A percentile compares a stretch with the other conserved stretches of the same genome.
phyloP scores from a whole-genome alignment of 2,329 filamentous ascomycete species.

The Botrytis fragariae region DNA sequence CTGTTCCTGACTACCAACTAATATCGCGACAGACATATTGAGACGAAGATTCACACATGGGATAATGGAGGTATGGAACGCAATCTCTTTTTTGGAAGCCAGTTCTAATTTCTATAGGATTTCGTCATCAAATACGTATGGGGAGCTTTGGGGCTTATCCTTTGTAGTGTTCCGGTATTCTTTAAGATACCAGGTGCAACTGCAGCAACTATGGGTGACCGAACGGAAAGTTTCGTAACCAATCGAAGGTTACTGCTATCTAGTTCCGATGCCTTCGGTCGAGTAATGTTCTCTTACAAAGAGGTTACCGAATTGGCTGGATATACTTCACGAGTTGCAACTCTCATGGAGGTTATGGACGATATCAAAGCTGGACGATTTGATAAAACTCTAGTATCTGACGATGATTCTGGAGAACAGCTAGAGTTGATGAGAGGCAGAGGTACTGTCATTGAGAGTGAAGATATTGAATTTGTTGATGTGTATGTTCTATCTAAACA shows the following conservation, averaged over 20 bases:
- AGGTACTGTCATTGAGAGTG: conserved; percentile 77
- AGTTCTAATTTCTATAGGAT: conserved; percentile 48
- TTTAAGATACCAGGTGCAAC: conserved; percentile 77
- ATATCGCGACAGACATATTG: conserved; percentile 63
- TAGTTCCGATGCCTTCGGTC: conserved; percentile 91
- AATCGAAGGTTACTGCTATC: conserved; percentile 89
- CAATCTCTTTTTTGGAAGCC: background rate
- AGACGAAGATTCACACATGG: conserved; percentile 90
- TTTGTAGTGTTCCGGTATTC: conserved; percentile 95
- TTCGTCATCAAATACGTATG: conserved; percentile 99
- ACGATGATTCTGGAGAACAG: conserved; percentile 77
- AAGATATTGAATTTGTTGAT: conserved; percentile 78
- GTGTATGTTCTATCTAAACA: conserved; percentile 54
- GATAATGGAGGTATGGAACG: conserved; percentile 71
- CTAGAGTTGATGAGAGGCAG: conserved; percentile 78
- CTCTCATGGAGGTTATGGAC: conserved; percentile 88
- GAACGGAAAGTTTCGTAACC: conserved; percentile 80
- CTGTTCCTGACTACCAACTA: conserved; percentile 3
- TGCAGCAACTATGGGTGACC: conserved; percentile 61
- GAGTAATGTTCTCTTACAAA: conserved; percentile 97
- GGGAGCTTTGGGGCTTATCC: conserved; percentile 85
- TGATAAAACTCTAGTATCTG: conserved; percentile 94
- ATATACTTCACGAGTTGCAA: conserved; percentile 89
- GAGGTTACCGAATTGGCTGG: conserved; percentile 95
- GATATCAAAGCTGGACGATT: conserved; percentile 89